Evolutionary conservation across 805 yeast genomes (phyloP), one percentile per base, ranked within the genome.

Genomic region (Kuraishia molischiana): DNA sequence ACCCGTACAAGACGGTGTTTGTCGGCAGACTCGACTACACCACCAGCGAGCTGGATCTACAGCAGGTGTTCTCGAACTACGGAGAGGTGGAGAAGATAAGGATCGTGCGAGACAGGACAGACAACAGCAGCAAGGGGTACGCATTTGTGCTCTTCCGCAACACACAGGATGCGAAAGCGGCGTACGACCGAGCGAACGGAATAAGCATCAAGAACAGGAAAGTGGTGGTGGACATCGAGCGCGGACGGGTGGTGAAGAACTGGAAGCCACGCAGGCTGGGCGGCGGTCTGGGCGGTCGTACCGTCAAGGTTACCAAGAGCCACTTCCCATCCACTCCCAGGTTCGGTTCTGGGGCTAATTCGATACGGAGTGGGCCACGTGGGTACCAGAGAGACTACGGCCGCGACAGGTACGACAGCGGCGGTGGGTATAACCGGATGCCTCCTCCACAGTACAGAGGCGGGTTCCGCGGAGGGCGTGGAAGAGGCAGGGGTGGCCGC

Each of bases 261-360:
- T 84, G 89, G 82, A 69, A 67, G 39, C 92, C 94, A 1, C 53
- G 82, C 47, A 55, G 90, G 41, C 62, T 90, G 2, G 96, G 95
- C 1, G 97, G 97, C 3, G 97, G 97, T 0, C 58, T 84, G n/a
- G 97, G 97, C 3, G 95, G 95, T 1, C 65, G 92, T 39, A 28
- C 13, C 6, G 31, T 28, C 76, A 77, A 28, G 18, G 10, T 34
- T 15, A 19, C 10, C 5, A 21, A 24, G 22, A 17, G 33, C 19
- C 20, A 22, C 10, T 11, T 22, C 8, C 26, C 26, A 8, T 22
- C 26, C 8, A 22, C 26, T 11, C 26, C 26, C 10, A 8, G 26
- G 8, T 22, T 22, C 11, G 11, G 26, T 22, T 22, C 26, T 11
- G 26, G 26, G 10, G 26, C 26, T 8, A 22, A 22, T 11, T 22